Evolutionary conservation across 2,329 filamentous ascomycete species (phyloP).

Genomic region (Ophiosphaerella korrae): DNA sequence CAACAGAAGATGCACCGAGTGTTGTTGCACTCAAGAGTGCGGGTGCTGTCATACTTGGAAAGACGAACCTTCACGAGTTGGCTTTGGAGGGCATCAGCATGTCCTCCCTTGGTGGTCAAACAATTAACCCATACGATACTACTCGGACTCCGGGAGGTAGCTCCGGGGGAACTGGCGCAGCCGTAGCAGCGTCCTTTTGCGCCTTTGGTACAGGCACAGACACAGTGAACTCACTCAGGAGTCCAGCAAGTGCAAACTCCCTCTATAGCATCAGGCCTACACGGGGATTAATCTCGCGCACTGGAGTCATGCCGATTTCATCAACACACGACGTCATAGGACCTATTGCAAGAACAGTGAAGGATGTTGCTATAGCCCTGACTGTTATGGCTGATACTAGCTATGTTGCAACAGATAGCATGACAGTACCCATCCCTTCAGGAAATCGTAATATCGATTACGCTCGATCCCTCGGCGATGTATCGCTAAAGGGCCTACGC

Average conservation of each 20-base stretch:
- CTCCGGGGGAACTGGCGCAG: constrained; percentile 67
- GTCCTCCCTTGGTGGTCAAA: constrained; percentile 68
- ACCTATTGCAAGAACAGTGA: constrained; percentile 58
- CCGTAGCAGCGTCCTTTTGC: constrained; percentile 62
- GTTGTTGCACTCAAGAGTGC: constrained; percentile 56
- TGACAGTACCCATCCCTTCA: constrained; percentile 55
- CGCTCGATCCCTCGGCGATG: constrained; percentile 44
- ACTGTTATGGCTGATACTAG: constrained; percentile 60
- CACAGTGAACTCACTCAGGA: constrained; percentile 65
- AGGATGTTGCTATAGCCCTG: constrained; percentile 58
- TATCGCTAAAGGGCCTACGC: constrained; percentile 48
- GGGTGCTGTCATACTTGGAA: constrained; percentile 62
- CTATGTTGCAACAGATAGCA: constrained; percentile 59
- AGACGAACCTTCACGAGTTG: constrained; percentile 66
- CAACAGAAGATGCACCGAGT: constrained; percentile 56
- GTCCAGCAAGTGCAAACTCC: constrained; percentile 65
- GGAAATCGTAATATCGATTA: constrained; percentile 55
- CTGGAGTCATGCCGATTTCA: constrained; percentile 62
- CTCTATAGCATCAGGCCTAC: constrained; percentile 66
- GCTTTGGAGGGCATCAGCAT: constrained; percentile 68
- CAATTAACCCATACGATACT: constrained; percentile 68
- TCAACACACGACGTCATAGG: constrained; percentile 63
- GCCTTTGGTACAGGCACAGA: constrained; percentile 65
- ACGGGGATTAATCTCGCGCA: constrained; percentile 56
- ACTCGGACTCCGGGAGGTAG: constrained; percentile 69